Percentiles rank a stretch among this genome's conserved stretches.
phyloP scores from a whole-genome alignment of 1,139 yeast species.

The Candida glucosophila region DNA sequence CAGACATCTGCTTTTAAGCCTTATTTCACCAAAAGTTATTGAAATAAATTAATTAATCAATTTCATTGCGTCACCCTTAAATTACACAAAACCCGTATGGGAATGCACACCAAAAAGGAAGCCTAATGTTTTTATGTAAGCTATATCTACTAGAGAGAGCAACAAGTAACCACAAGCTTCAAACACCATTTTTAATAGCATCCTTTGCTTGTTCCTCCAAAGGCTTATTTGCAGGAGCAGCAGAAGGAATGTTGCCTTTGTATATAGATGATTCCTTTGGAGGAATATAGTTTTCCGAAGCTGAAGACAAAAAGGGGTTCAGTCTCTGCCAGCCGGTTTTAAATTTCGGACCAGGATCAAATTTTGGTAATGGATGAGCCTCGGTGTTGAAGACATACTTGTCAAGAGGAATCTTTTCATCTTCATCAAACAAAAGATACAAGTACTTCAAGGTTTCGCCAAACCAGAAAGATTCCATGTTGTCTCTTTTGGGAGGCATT shows the following conservation, averaged over 20 bases:
- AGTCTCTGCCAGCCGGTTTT: conserved; percentile 61
- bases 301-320: no score
- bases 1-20: no score
- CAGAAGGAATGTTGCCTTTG: conserved; percentile 29
- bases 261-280: no score
- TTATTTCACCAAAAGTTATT: no score
- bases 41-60: no score
- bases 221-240: conserved; percentile 37
- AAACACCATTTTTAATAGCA: conserved; percentile 27
- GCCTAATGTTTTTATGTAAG: no score
- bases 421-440: conserved; percentile 70
- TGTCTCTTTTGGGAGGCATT: conserved; percentile 51
- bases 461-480: conserved; percentile 89
- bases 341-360: conserved; percentile 45
- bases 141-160: no score
- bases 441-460: conserved; percentile 89
- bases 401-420: conserved; percentile 48
- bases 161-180: conserved; percentile 13
- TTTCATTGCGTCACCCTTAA: no score
- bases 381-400: conserved; percentile 82
- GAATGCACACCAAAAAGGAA: no score
- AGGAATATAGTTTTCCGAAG: no score
- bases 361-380: conserved; percentile 85
- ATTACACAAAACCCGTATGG: no score
- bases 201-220: conserved; percentile 29